Evolutionary conservation across 495 filamentous ascomycete genomes (phyloP), one percentile per base, ranked within the genome.

Genomic region (Daldinia childiae): DNA sequence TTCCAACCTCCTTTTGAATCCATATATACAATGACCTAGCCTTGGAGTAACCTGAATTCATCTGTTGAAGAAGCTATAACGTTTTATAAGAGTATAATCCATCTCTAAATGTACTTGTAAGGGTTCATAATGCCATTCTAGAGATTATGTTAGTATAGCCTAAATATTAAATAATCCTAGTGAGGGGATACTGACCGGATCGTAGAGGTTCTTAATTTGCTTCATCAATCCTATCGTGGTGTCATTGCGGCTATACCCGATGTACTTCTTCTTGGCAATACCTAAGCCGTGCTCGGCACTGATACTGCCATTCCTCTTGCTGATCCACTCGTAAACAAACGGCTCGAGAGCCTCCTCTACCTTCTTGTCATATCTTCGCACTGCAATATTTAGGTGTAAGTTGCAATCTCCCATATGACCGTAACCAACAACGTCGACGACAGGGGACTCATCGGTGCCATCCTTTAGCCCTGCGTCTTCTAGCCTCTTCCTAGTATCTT

Each of bases 341-440:
- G 95, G 95, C 82, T 99, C 95, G 26, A 99, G 86, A 48, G 83
- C 87, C 81, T 94, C 87, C 84, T 99, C 95, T 24, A 98, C 93
- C 58, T 89, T 83, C 82, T 93, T 93, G 79, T 94, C 92, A 79
- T 93, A 98, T 62, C 89, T 81, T 64, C 95, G 82, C 26, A 90
- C 91, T 0, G 92, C 82, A 17, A 99, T 85, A 79, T 99, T 99
- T 63, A 99, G 82, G 80, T 99, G 95, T 69, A 99, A 79, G 78
- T 99, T 99, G 4, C 91, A 89, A 78, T 99, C 95, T 32, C 95
- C 95, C 92, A 99, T 97, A 79, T 99, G 95, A 11, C 95, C 95
- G 75, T 96, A 99, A 3, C 95, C 95, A n/a, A 96, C 89, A 19
- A 97, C 94, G 48, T 89, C 91, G 1, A 95, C 88, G 4, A 97